Conservation (phyloP, 345 rosid species). For the Psidium friedrichsthalianum region DNA sequence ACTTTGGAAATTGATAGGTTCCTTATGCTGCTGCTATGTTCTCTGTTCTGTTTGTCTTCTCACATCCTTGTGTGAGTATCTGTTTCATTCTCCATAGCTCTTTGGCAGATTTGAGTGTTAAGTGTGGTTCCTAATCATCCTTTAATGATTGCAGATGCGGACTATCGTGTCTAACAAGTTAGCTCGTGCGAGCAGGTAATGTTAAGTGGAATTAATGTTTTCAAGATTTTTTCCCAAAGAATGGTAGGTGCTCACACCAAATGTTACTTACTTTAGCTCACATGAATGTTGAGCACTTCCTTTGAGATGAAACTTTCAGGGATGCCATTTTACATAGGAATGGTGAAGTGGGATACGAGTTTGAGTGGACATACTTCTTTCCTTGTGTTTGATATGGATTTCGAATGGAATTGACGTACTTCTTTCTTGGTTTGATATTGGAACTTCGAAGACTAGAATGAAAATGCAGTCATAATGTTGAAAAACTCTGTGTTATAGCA, state of each 20-base stretch:
- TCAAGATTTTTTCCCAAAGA: not conserved
- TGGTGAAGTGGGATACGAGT: not conserved
- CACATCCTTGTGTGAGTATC: conserved; percentile 70
- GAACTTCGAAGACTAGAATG: not conserved
- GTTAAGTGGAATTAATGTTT: not conserved
- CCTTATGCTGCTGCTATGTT: conserved; percentile 71
- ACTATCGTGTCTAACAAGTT: conserved; percentile 88
- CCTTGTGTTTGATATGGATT: not conserved
- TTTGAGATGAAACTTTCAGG: not conserved
- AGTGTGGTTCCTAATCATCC: not conserved
- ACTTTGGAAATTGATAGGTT: conserved; percentile 34
- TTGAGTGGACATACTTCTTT: not conserved
- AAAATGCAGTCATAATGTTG: not conserved
- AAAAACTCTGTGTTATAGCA: not conserved
- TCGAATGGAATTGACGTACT: not conserved
- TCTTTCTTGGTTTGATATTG: not conserved
- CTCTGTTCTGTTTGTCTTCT: conserved; percentile 44
- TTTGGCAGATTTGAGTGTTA: not conserved
- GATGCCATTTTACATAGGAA: not conserved
- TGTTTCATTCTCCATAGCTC: not conserved
- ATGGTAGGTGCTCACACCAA: not conserved
- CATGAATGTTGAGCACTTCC: not conserved
- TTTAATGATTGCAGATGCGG: conserved; percentile 39
- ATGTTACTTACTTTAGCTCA: not conserved
- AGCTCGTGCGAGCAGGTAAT: conserved; percentile 70